phyloP scores from a whole-genome alignment of 2,329 filamentous ascomycete species.

The Coniosporium tulheliwenetii region DNA sequence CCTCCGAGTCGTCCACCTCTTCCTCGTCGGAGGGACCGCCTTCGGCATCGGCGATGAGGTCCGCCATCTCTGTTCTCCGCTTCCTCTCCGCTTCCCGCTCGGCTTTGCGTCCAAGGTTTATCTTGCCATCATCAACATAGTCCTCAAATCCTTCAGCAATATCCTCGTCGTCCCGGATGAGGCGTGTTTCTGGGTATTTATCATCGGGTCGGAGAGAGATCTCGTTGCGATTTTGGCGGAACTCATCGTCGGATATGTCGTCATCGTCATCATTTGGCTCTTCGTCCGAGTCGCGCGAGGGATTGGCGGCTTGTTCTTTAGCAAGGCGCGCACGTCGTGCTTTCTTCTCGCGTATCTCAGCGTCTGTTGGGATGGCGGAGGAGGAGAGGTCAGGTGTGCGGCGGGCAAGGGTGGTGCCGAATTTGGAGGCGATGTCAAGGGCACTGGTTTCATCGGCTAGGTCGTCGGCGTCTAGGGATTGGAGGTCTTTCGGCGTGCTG shows the following conservation, averaged over 20 bases:
- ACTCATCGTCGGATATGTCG: conserved; percentile 27
- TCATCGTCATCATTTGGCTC: conserved; percentile 19
- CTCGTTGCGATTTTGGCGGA: conserved; percentile 20
- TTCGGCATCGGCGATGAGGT: conserved; percentile 69
- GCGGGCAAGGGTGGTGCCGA: conserved; percentile 30
- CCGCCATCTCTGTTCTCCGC: conserved; percentile 63
- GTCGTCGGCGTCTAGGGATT: conserved; percentile 14
- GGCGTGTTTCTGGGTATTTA: conserved; percentile 50
- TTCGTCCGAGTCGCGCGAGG: conserved; percentile 44
- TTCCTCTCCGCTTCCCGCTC: conserved; percentile 53
- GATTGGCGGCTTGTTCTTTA: conserved; percentile 53
- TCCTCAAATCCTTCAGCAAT: conserved; percentile 87
- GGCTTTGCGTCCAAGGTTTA: conserved; percentile 64
- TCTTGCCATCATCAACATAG: conserved; percentile 69
- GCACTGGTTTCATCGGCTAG: conserved; percentile 23
- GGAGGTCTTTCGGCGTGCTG: conserved; percentile 55
- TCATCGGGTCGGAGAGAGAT: conserved; percentile 39
- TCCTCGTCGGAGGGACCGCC: conserved; percentile 52
- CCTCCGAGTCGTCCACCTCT: conserved; percentile 49
- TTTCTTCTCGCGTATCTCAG: conserved; percentile 83
- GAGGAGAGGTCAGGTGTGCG: conserved; percentile 6
- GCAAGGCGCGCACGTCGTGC: conserved; percentile 72
- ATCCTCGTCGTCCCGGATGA: conserved; percentile 79
- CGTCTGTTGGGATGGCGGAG: conserved; percentile 55
- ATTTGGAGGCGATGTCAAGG: conserved; percentile 33